Evolutionary conservation across 163 green algal species (phyloP).

Genomic region (Volvox carteri): DNA sequence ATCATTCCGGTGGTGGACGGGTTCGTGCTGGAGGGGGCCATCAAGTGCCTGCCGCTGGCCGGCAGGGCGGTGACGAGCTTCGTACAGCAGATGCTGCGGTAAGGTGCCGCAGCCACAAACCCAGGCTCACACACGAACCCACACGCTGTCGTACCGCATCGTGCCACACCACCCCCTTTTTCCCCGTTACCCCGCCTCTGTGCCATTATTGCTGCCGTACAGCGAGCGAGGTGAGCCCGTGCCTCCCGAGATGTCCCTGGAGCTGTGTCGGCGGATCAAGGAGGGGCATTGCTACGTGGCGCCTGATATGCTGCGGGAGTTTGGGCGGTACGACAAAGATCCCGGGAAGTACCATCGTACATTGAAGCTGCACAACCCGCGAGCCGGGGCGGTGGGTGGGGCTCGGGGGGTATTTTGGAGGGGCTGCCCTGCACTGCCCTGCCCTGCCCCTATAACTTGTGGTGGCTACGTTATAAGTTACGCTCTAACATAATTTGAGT

Average conservation of each 20-base stretch:
- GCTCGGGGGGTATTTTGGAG: no score
- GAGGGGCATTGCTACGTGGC: slow-evolving; percentile 80
- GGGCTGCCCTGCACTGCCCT: no score
- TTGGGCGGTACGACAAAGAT: slow-evolving; percentile 61
- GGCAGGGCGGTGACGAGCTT: slow-evolving; percentile 81
- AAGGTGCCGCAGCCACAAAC: no score
- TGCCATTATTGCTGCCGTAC: not conserved
- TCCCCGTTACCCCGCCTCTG: not conserved
- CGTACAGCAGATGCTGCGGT: slow-evolving; percentile 85
- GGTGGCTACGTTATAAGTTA: no score
- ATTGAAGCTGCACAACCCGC: slow-evolving; percentile 47
- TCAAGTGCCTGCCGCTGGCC: slow-evolving; percentile 80
- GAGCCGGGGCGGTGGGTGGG: slow-evolving; percentile 46
- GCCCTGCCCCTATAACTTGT: no score
- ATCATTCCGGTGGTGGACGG: slow-evolving; percentile 88
- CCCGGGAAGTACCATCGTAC: slow-evolving; percentile 68
- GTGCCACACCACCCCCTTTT: no score
- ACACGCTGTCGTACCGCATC: no score
- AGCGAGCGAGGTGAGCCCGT: slow-evolving; percentile 80
- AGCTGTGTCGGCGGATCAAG: slow-evolving; percentile 82
- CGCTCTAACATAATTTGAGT: no score
- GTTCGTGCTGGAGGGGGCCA: slow-evolving; percentile 80
- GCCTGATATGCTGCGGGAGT: slow-evolving; percentile 65
- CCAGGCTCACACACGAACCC: no score
- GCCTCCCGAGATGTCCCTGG: slow-evolving; percentile 77